phyloP scores from a whole-genome alignment of 345 rosid species.

The Eutrema japonicum region DNA sequence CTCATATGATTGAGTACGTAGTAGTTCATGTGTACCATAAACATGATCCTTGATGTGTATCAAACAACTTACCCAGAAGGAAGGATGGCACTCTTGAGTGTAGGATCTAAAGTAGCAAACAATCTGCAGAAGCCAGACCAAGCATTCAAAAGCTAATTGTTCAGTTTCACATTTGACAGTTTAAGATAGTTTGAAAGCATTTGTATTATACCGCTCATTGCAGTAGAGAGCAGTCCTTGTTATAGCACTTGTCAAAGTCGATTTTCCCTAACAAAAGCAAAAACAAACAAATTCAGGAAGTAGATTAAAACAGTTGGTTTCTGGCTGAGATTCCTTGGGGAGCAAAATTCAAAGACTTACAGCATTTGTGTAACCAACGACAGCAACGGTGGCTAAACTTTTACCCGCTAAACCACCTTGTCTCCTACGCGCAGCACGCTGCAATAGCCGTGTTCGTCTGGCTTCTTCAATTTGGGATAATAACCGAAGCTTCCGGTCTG shows the following conservation, averaged over 20 bases:
- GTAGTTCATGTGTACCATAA: slow-evolving; percentile 8
- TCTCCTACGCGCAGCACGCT: slow-evolving; percentile 81
- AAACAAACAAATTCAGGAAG: background rate
- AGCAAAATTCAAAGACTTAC: slow-evolving; percentile 53
- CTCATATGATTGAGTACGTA: background rate
- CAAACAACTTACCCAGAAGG: slow-evolving; percentile 69
- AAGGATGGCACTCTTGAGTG: slow-evolving; percentile 67
- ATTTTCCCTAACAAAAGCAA: slow-evolving; percentile 70
- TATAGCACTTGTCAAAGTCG: slow-evolving; percentile 76
- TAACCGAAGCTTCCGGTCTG: slow-evolving; percentile 66
- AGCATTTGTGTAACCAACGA: slow-evolving; percentile 98
- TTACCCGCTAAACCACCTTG: slow-evolving; percentile 54
- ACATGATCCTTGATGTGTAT: background rate
- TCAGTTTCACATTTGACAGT: slow-evolving; percentile 18
- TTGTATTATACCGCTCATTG: slow-evolving; percentile 67
- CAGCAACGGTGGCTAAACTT: slow-evolving; percentile 76
- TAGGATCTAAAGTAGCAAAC: slow-evolving; percentile 86
- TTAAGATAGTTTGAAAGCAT: slow-evolving; percentile 27
- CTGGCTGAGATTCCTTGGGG: slow-evolving; percentile 6
- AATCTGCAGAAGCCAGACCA: slow-evolving; percentile 50
- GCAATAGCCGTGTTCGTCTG: slow-evolving; percentile 81
- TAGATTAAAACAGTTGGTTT: slow-evolving; percentile 2
- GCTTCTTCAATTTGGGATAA: slow-evolving; percentile 80
- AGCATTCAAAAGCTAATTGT: slow-evolving; percentile 17
- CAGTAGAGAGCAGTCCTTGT: slow-evolving; percentile 75